Evolutionary conservation across 108 stramenopile species (phyloP).

Genomic region (Stephanodiscus minutulus): DNA sequence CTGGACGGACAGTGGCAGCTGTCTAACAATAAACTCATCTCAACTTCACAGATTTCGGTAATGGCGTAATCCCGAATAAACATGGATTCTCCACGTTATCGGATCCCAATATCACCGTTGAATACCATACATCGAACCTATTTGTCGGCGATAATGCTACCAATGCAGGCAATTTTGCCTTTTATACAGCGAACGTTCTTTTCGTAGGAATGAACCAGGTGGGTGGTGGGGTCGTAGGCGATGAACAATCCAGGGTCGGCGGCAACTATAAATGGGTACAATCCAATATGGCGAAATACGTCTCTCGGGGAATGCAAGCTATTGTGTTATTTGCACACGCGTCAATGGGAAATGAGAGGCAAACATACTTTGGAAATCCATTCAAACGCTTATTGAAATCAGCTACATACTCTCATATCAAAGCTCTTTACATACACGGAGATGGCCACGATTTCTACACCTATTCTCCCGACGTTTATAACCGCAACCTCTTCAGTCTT

Average conservation of each 20-base stretch:
- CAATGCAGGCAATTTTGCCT: conserved; percentile 30
- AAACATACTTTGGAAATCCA: conserved; percentile 30
- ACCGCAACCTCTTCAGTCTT: conserved; percentile 18
- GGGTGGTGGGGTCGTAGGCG: conserved; percentile 23
- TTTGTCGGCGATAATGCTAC: conserved; percentile 12
- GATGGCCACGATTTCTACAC: conserved; percentile 29
- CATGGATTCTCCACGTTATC: conserved; percentile 35
- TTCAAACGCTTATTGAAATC: conserved; percentile 21
- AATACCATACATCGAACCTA: conserved; percentile 9
- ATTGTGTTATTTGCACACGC: conserved; percentile 42
- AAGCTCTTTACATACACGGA: conserved; percentile 30
- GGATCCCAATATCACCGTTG: conserved; percentile 12
- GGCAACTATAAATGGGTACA: conserved; percentile 38
- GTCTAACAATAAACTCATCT: background rate
- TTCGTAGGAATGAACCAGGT: conserved; percentile 42
- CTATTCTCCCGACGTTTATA: conserved; percentile 18
- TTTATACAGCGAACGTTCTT: conserved; percentile 19
- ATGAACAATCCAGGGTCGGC: conserved; percentile 21
- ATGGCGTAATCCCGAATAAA: conserved; percentile 21
- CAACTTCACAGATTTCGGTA: conserved; percentile 25
- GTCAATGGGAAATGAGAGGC: conserved; percentile 13
- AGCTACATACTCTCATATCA: conserved; percentile 19
- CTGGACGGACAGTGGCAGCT: background rate
- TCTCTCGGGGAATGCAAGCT: conserved; percentile 21
- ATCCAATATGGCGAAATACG: conserved; percentile 33